Percentiles rank a stretch among this genome's conserved stretches.
Evolutionary conservation across 2,329 filamentous ascomycete genomes (phyloP).

Genomic region (Hypoxylon sp.): DNA sequence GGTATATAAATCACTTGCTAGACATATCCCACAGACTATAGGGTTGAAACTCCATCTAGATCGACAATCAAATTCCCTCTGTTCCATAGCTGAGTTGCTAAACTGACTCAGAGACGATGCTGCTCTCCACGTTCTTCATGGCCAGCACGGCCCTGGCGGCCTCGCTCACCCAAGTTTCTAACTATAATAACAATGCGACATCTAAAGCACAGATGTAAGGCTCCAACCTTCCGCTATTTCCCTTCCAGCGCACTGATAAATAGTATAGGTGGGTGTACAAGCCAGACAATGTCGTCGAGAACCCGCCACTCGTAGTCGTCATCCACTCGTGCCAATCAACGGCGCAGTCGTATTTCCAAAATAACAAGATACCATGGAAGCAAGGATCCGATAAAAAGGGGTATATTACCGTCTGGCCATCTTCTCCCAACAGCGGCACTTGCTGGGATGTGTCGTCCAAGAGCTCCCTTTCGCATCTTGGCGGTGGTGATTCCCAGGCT

Average conservation of each 20-base stretch:
- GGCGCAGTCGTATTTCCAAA: slow-evolving; percentile 54
- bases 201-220: slow-evolving; percentile 54
- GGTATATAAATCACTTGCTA: slow-evolving; percentile 16
- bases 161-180: slow-evolving; percentile 51
- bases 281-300: slow-evolving; percentile 53
- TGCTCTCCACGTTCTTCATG: slow-evolving; percentile 45
- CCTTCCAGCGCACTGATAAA: slow-evolving; percentile 14
- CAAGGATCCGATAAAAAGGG: slow-evolving; percentile 53
- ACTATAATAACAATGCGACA: slow-evolving; percentile 54
- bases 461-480: slow-evolving; percentile 52
- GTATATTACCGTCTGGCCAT: slow-evolving; percentile 64
- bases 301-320: slow-evolving; percentile 54
- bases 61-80: slow-evolving; percentile 4
- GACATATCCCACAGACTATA: neutral
- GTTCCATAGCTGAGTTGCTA: neutral
- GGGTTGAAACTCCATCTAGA: neutral
- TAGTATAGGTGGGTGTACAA: slow-evolving; percentile 52
- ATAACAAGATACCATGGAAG: slow-evolving; percentile 54
- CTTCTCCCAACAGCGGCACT: slow-evolving; percentile 60
- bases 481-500: slow-evolving; percentile 54
- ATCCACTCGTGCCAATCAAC: slow-evolving; percentile 56
- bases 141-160: slow-evolving; percentile 46
- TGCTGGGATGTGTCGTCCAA: slow-evolving; percentile 71
- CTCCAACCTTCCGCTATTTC: neutral
- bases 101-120: slow-evolving; percentile 31